Evolutionary conservation across 2,329 filamentous ascomycete genomes (phyloP).

Genomic region (Sclerotinia minor): DNA sequence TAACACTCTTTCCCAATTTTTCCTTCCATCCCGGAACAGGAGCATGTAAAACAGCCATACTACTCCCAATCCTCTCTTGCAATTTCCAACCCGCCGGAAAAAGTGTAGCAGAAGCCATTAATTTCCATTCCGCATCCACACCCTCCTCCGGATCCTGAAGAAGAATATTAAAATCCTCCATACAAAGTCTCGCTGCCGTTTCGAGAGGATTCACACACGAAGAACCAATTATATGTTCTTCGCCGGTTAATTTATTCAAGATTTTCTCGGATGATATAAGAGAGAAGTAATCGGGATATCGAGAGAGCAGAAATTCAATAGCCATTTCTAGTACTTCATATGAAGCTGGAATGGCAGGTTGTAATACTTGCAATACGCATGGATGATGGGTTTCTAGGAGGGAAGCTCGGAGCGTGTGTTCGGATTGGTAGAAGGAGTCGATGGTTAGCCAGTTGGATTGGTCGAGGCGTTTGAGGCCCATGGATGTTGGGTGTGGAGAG

Average conservation of each 20-base stretch:
- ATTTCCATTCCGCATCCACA: slow-evolving; percentile 48
- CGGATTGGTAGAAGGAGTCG: slow-evolving; percentile 48
- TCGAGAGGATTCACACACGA: slow-evolving; percentile 49
- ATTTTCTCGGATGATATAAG: slow-evolving; percentile 39
- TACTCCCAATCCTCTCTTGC: slow-evolving; percentile 50
- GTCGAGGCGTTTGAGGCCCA: slow-evolving; percentile 51
- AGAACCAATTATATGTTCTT: slow-evolving; percentile 46
- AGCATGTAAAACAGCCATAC: slow-evolving; percentile 49
- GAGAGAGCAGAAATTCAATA: slow-evolving; percentile 46
- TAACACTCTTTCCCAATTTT: slow-evolving; percentile 46
- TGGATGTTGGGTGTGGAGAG: slow-evolving; percentile 44
- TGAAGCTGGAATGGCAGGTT: slow-evolving; percentile 48
- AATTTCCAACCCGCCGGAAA: slow-evolving; percentile 56
- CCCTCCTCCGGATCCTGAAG: slow-evolving; percentile 43
- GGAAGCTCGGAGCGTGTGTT: slow-evolving; percentile 46
- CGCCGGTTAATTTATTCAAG: slow-evolving; percentile 47
- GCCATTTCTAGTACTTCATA: slow-evolving; percentile 50
- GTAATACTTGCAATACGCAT: slow-evolving; percentile 49
- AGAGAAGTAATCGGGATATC: slow-evolving; percentile 48
- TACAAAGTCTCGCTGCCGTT: slow-evolving; percentile 50
- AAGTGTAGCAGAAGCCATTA: slow-evolving; percentile 53
- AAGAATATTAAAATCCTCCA: slow-evolving; percentile 54
- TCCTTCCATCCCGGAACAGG: slow-evolving; percentile 53
- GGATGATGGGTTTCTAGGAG: slow-evolving; percentile 45
- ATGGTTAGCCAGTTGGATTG: slow-evolving; percentile 50